A percentile compares a stretch with the other conserved stretches of the same genome.
These are phyloP conservation scores for Cyanidium caldarium DNA, from an alignment of 23 red algal genomes.

Conservation along the genomic window DNA sequence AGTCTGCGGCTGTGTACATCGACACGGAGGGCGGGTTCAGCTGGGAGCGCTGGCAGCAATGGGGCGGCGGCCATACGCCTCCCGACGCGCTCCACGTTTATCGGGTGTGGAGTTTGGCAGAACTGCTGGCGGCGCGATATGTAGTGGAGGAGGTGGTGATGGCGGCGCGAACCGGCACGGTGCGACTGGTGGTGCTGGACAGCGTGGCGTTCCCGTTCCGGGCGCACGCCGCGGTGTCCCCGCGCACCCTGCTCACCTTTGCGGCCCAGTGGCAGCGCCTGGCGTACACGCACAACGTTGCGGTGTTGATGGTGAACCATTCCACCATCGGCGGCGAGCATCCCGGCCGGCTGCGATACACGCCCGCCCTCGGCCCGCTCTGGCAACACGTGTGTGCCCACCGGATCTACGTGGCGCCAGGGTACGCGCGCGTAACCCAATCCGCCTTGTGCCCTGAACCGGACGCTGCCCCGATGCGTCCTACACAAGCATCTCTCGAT, in stretches of 20 bases:
- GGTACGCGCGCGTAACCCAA: neutral
- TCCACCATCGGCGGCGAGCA: neutral
- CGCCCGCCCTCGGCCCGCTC: neutral
- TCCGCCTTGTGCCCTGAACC: neutral
- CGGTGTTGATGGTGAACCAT: conserved; percentile 6
- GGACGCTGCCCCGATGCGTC: neutral
- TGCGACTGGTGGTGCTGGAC: neutral
- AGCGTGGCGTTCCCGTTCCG: neutral
- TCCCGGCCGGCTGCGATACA: neutral
- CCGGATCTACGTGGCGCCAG: neutral
- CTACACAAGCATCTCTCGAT: neutral
- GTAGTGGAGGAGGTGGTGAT: neutral
- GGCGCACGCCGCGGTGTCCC: neutral
- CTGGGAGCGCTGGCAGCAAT: neutral
- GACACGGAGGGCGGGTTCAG: neutral
- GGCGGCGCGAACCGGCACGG: neutral
- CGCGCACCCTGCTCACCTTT: neutral
- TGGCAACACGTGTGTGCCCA: neutral
- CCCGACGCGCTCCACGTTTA: neutral
- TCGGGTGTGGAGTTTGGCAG: neutral
- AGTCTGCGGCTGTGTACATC: neutral
- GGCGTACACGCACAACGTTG: neutral
- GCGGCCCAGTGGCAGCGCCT: neutral
- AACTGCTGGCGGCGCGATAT: neutral
- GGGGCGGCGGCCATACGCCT: neutral